Evolutionary conservation across 202 grass and related monocot species (phyloP).

Genomic region (Cymbopogon flexuosus): DNA sequence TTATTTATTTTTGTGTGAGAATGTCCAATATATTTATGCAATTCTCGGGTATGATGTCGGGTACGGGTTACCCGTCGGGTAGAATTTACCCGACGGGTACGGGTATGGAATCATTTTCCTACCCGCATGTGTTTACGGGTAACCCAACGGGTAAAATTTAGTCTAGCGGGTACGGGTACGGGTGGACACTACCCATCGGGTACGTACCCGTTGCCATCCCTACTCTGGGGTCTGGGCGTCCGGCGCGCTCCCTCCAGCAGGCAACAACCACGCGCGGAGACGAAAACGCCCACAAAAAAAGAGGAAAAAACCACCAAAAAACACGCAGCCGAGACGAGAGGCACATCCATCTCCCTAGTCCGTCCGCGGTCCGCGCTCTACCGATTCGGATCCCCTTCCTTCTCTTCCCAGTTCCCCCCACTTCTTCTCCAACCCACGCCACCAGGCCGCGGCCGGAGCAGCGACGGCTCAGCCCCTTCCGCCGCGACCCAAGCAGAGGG

Average conservation of each 20-base stretch:
- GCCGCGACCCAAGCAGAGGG: neutral
- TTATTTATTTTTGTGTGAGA: no score
- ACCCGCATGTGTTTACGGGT: no score
- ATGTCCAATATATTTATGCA: no score
- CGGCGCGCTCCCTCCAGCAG: neutral
- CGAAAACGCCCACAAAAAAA: neutral
- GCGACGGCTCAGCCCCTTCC: neutral
- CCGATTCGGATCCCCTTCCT: slow-evolving; percentile 12
- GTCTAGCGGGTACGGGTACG: no score
- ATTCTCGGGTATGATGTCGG: no score
- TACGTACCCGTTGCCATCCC: no score
- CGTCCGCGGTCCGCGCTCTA: neutral
- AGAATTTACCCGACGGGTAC: no score
- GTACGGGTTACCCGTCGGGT: no score
- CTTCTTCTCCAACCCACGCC: neutral
- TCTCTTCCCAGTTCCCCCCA: no score
- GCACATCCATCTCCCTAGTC: neutral
- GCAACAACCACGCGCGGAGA: neutral
- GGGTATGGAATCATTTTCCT: no score
- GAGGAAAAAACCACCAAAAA: neutral
- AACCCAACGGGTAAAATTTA: no score
- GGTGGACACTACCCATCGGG: no score
- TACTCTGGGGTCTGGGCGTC: neutral
- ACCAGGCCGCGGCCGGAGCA: neutral
- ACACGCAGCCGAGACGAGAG: neutral